Base-by-base conservation (phyloP, 2,329 filamentous ascomycete genomes). In the Colletotrichum sansevieriae region DNA sequence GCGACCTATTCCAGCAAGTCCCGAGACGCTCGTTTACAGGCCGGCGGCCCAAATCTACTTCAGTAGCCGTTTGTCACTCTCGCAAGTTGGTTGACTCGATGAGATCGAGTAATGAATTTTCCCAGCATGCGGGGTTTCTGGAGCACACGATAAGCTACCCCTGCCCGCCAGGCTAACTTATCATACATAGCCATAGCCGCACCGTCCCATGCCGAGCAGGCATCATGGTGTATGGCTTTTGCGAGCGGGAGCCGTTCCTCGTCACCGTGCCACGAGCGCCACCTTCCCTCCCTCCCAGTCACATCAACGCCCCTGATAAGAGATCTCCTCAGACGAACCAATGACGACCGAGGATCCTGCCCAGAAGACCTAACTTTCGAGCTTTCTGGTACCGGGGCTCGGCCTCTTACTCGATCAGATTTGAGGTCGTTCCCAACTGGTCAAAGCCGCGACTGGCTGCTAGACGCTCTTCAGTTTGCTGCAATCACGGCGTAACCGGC, bases 21-120 rank as follows among this genome's bases (percentile, higher is more conserved):
- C 33, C 33, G 52, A 46, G 59, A 22, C 51, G 11, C 25, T 4
- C 29, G 29, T 29, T 29, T 4, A 25, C n/a, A 39, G 47, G 47
- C 47, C 37, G 51, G 20, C 43, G 25, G 25, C 3, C 64, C 22
- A 43, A 37, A 57, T 25, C 51, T 37, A 18, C 18, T 18, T 18
- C 18, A 18, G 18, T 18, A 41, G 52, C 35, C 54, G 44, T 65
- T 56, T 62, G 56, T 57, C 55, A 44, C 37, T 39, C 46, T 39
- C 49, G n/a, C 46, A 20, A 43, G 57, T 66, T 55, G 39, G 63
- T 73, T 73, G 71, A 74, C 72, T 73, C 72, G 69, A 74, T 74
- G 62, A 62, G 57, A 73, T 74, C 69, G 72, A 74, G 72, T 74
- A 74, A 73, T 70, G 73, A 72, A 9, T 83, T 47, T 70, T 63